A percentile compares a stretch with the other conserved stretches of the same genome.
These are phyloP conservation scores for Colletotrichum horii DNA, from an alignment of 2,329 filamentous ascomycete species.

Conservation along the genomic window DNA sequence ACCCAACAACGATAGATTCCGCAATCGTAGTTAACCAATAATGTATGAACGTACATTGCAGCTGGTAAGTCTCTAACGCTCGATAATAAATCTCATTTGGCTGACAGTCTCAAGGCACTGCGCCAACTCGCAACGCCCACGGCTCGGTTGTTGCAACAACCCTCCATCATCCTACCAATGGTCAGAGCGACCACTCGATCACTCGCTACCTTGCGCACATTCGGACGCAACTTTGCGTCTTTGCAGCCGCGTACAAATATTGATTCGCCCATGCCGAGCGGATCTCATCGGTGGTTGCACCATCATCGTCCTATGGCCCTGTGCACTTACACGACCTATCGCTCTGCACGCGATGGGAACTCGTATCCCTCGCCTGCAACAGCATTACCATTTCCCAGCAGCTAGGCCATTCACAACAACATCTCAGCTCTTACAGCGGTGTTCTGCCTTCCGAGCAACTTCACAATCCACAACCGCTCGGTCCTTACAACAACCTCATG, in stretches of 20 bases:
- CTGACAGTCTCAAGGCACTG: not conserved
- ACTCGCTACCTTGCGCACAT: not conserved
- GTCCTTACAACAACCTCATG: not conserved
- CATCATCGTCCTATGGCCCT: not conserved
- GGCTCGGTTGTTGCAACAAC: not conserved
- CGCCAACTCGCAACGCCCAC: not conserved
- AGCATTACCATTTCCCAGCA: not conserved
- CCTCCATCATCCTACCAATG: not conserved
- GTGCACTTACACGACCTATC: not conserved
- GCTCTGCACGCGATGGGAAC: not conserved
- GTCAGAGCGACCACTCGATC: not conserved
- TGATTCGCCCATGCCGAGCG: rapidly evolving
- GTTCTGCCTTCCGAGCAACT: not conserved
- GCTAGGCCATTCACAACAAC: not conserved
- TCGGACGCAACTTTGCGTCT: not conserved
- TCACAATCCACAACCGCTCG: not conserved
- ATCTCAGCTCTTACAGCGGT: not conserved
- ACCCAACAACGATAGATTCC: not conserved
- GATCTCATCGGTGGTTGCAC: rapidly evolving
- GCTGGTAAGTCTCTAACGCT: not conserved
- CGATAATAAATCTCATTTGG: not conserved
- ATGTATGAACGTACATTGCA: not conserved
- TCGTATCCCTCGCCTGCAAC: not conserved
- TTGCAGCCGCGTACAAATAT: not conserved
- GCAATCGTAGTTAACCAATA: rapidly evolving